Conservation (phyloP, 805 yeast species). For the Pichia kluyveri region DNA sequence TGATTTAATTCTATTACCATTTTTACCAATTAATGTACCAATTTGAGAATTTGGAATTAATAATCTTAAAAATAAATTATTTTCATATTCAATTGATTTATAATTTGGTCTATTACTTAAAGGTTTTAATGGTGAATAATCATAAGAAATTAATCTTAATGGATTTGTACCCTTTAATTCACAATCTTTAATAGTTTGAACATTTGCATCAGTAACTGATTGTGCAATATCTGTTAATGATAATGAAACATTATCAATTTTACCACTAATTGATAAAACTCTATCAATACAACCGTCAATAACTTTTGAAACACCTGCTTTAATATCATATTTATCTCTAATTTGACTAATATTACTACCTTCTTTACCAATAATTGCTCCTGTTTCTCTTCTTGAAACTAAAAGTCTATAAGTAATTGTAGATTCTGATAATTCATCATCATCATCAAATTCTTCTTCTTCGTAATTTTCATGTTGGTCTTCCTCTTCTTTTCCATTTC, state of each 20-base stretch:
- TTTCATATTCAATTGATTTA: conserved; percentile 42
- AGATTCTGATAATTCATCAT: conserved; percentile 20
- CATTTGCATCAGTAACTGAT: conserved; percentile 42
- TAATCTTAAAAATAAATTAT: conserved; percentile 53
- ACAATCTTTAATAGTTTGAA: conserved; percentile 17
- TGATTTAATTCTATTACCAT: conserved; percentile 70
- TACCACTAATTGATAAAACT: conserved; percentile 70
- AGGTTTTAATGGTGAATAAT: conserved; percentile 51
- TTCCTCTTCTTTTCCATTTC: neutral
- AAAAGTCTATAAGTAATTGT: conserved; percentile 43
- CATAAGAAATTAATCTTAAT: conserved; percentile 31
- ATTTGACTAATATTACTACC: conserved; percentile 72
- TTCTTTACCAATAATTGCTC: conserved; percentile 79
- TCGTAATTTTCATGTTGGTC: neutral
- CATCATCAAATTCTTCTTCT: conserved; percentile 4
- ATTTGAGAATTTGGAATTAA: conserved; percentile 77
- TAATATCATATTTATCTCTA: conserved; percentile 66
- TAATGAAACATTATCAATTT: conserved; percentile 55
- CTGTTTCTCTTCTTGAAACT: conserved; percentile 80
- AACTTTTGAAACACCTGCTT: conserved; percentile 80
- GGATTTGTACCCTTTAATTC: conserved; percentile 22
- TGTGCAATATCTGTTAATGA: conserved; percentile 66
- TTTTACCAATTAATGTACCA: conserved; percentile 83
- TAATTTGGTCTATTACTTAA: conserved; percentile 43
- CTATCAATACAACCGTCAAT: conserved; percentile 77